Base-by-base conservation (phyloP, 2,329 filamentous ascomycete species). In the Microsporum ferrugineum region DNA sequence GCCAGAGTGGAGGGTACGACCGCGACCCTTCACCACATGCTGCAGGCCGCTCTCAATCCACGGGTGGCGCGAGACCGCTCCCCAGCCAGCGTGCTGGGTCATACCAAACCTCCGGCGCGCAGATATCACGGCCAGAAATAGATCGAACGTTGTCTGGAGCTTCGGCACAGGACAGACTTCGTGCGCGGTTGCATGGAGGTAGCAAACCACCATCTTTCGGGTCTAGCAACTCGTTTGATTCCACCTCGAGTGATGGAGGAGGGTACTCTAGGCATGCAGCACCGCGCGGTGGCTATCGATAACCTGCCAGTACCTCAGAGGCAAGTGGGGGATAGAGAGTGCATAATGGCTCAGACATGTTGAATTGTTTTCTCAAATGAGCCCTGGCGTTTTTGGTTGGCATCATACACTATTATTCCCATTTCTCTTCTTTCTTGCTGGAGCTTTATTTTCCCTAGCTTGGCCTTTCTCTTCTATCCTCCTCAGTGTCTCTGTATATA, bases 121-220 rank as follows among this genome's bases (percentile, higher is more conserved):
- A 71, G 69, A 70, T 75, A 68, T 70, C 65, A 70, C 72, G 70
- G 57, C 67, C 75, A 57, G 70, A 70, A 43, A 63, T 70, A 73
- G 69, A 72, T 77, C 64, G 71, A 70, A 65, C 68, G 67, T 49
- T 73, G 70, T 57, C 73, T 68, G 77, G 75, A 2, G 79, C 79
- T 38, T 84, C 85, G 23, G 90, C 90, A 58, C 89, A 95, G 75
- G 89, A 95, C 68, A 80, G 89, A 66, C 77, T 96, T 67, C 89
- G 90, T 70, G 89, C 91, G 68, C 79, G 89, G 64, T 76, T 96
- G 53, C 90, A 90, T n/a, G 81, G 83, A 56, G 86, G 84, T 65
- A 83, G 84, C 6, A 61, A 57, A 43, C 34, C 55, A 0, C 33
- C 29, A 7, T 39, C 55, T n/a, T 43, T 55, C 6, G 49, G 57